These are phyloP conservation scores for Gnetum montanum DNA, from an alignment of 75 land plant species.

Conservation along the genomic window DNA sequence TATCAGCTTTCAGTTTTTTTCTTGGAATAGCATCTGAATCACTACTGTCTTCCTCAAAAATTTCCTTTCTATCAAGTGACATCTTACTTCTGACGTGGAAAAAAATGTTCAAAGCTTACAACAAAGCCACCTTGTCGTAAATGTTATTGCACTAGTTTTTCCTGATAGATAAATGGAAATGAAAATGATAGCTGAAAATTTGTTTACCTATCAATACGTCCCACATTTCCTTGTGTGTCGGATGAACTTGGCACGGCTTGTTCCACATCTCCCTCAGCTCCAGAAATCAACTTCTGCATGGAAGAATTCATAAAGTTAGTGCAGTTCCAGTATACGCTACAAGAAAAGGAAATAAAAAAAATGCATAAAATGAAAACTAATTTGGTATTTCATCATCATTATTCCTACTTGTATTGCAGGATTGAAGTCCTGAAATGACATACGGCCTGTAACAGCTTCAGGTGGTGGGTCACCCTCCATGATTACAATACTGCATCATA, in stretches of 20 bases:
- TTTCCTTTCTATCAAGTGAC: neutral
- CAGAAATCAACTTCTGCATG: constrained; percentile 60
- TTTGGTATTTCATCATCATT: neutral
- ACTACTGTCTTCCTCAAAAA: neutral
- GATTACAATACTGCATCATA: constrained; percentile 73
- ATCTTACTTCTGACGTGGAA: neutral
- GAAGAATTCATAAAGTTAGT: constrained; percentile 2
- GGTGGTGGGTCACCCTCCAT: constrained; percentile 95
- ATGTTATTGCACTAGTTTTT: neutral
- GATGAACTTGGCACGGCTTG: neutral
- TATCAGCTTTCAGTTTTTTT: constrained; percentile 14
- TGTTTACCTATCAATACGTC: neutral
- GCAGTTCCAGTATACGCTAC: neutral
- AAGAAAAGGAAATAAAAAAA: neutral
- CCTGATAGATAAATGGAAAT: neutral
- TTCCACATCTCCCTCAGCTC: constrained; percentile 12
- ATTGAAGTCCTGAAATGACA: constrained; percentile 94
- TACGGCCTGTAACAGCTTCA: constrained; percentile 74
- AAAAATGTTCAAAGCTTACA: neutral
- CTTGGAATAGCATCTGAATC: constrained; percentile 7
- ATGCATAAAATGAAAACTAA: neutral
- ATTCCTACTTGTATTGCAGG: constrained; percentile 79
- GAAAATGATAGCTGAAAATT: neutral
- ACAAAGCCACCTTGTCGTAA: neutral
- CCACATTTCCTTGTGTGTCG: neutral